Evolutionary conservation across 164 flowering plant species (phyloP).

Genomic region (Macadamia tetraphylla): DNA sequence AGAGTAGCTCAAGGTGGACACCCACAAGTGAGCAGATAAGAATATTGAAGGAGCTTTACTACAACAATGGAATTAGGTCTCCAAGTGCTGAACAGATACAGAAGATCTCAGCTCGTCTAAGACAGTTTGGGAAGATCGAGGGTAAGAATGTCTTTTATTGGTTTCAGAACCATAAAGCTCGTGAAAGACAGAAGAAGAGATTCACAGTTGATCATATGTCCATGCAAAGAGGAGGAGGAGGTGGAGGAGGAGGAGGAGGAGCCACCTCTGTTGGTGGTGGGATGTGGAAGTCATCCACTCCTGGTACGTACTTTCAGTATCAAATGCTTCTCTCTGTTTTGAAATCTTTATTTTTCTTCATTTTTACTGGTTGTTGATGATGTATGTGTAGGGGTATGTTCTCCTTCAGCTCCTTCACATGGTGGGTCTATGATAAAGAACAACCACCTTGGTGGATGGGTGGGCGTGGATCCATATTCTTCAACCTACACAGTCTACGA

Average conservation of each 20-base stretch:
- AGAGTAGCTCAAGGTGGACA: constrained; percentile 83
- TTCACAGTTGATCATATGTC: constrained; percentile 31
- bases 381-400: constrained; percentile 32
- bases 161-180: constrained; percentile 98
- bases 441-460: constrained; percentile 47
- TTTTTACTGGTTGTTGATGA: constrained; percentile 3
- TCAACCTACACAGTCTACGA: constrained; percentile 29
- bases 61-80: constrained; percentile 86
- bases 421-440: constrained; percentile 20
- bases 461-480: constrained; percentile 33
- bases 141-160: constrained; percentile 98
- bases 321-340: neutral
- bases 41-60: constrained; percentile 82
- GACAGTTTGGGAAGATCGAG: constrained; percentile 92
- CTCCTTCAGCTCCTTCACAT: constrained; percentile 8
- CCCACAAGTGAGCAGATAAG: constrained; percentile 92
- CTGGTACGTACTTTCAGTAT: too few species aligned
- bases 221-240: constrained; percentile 22
- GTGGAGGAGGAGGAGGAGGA: too few species aligned
- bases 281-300: too few species aligned
- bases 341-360: neutral
- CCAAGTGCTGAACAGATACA: constrained; percentile 91
- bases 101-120: constrained; percentile 68
- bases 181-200: constrained; percentile 89
- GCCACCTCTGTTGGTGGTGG: too few species aligned